Percentiles rank a stretch among this genome's conserved stretches.
These are phyloP conservation scores for Aspergillus ibericus DNA, from an alignment of 2,329 filamentous ascomycete genomes.

Conservation along the genomic window DNA sequence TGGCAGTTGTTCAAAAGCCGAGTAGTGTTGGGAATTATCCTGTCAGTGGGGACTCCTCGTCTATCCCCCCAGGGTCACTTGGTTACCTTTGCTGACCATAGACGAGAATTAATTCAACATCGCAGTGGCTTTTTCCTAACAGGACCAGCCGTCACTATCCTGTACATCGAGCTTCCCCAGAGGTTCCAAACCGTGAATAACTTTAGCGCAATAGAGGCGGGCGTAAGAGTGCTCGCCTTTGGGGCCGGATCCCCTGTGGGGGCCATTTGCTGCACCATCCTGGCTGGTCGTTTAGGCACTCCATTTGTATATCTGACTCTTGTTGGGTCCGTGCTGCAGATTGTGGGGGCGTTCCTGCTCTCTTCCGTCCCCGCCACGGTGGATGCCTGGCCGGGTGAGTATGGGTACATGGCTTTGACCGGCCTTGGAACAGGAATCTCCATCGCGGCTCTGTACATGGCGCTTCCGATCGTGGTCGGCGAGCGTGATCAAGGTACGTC, in stretches of 20 bases:
- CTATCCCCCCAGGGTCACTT: neutral
- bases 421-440: slow-evolving; percentile 16
- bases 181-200: slow-evolving; percentile 25
- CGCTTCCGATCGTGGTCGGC: slow-evolving; percentile 15
- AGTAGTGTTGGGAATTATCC: slow-evolving; percentile 15
- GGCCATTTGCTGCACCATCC: slow-evolving; percentile 12
- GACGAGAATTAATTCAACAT: neutral
- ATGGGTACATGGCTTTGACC: slow-evolving; percentile 19
- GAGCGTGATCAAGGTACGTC: slow-evolving; percentile 20
- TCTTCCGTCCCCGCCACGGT: slow-evolving; percentile 10
- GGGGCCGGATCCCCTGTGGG: slow-evolving; percentile 18
- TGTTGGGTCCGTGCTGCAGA: slow-evolving; percentile 14
- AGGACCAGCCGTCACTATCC: slow-evolving; percentile 19
- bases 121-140: slow-evolving; percentile 17
- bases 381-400: slow-evolving; percentile 23
- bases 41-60: slow-evolving; percentile 7
- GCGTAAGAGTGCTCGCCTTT: slow-evolving; percentile 22
- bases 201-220: slow-evolving; percentile 18
- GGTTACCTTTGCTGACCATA: neutral
- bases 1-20: slow-evolving; percentile 15
- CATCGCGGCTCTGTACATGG: slow-evolving; percentile 19
- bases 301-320: slow-evolving; percentile 18
- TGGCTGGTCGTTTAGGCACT: slow-evolving; percentile 11
- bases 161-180: slow-evolving; percentile 24
- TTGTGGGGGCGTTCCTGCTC: slow-evolving; percentile 18